Percentiles rank a stretch among this genome's conserved stretches.
Conservation (phyloP, 2,329 filamentous ascomycete genomes). For the Mycosphaerelloides madeirae region DNA sequence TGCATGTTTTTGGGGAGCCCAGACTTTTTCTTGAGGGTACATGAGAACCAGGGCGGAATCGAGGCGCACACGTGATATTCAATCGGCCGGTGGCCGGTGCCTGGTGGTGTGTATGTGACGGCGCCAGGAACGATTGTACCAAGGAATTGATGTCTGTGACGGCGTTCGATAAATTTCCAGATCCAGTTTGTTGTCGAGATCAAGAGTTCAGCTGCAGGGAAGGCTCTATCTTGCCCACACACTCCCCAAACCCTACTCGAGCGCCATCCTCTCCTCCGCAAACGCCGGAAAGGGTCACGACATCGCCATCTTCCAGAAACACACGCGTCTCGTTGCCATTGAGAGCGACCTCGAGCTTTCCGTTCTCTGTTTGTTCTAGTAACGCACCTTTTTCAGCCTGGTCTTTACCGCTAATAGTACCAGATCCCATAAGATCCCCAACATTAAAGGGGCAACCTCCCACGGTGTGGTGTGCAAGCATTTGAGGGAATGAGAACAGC, state of each 20-base stretch:
- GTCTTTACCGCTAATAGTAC: conserved; percentile 67
- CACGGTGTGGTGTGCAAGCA: conserved; percentile 73
- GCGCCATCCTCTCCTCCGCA: conserved; percentile 58
- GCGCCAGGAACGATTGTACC: too few species aligned
- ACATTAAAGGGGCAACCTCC: conserved; percentile 70
- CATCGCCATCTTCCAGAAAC: conserved; percentile 72
- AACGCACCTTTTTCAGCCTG: conserved; percentile 61
- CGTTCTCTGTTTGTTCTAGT: conserved; percentile 66
- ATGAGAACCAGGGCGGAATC: too few species aligned
- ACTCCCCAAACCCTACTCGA: conserved; percentile 74
- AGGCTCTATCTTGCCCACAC: conserved; percentile 58
- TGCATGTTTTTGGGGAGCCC: too few species aligned
- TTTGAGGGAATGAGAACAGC: conserved; percentile 78
- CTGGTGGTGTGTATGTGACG: too few species aligned
- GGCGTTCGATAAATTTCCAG: too few species aligned
- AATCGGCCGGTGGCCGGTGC: too few species aligned
- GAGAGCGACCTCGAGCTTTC: conserved; percentile 60
- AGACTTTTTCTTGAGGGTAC: too few species aligned
- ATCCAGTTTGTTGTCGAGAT: too few species aligned
- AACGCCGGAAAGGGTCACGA: conserved; percentile 60
- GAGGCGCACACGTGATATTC: too few species aligned
- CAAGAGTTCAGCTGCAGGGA: conserved; percentile 21
- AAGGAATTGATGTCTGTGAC: too few species aligned
- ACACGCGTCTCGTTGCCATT: conserved; percentile 61
- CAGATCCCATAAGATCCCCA: conserved; percentile 71